A percentile compares a stretch with the other conserved stretches of the same genome.
Conservation (phyloP, 2,329 filamentous ascomycete species). For the Microsporum audouinii region DNA sequence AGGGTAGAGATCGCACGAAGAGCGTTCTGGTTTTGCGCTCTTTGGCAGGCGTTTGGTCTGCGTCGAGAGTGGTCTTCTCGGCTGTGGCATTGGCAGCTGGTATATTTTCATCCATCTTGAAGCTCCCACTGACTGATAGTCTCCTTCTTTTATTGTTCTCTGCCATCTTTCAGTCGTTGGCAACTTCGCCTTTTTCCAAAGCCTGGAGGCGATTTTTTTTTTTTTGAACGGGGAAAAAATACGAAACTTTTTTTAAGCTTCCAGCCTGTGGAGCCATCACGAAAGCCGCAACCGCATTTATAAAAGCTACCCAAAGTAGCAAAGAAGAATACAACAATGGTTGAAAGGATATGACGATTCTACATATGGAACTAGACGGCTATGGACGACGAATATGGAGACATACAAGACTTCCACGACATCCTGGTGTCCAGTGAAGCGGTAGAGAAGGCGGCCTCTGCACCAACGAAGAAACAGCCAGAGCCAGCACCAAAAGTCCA, state of each 20-base stretch:
- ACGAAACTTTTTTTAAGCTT: background rate
- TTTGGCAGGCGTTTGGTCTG: conserved; percentile 13
- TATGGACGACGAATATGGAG: conserved; percentile 40
- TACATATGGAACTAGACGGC: background rate
- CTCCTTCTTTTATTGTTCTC: conserved; percentile 29
- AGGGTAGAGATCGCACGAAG: conserved; percentile 79
- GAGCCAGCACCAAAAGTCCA: conserved; percentile 48
- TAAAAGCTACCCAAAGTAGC: background rate
- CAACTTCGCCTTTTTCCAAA: background rate
- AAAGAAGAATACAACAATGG: background rate
- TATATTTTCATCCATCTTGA: conserved; percentile 13
- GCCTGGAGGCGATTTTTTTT: background rate
- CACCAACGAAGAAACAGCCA: conserved; percentile 16
- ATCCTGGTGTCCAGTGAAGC: background rate
- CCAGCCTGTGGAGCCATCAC: background rate
- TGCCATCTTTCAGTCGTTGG: conserved; percentile 18
- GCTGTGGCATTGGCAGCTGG: conserved; percentile 4
- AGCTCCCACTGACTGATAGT: conserved; percentile 21
- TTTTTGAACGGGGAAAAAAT: background rate
- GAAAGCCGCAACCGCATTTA: background rate
- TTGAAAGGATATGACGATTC: background rate
- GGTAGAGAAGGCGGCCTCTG: conserved; percentile 20
- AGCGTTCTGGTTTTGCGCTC: conserved; percentile 49
- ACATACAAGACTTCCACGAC: conserved; percentile 22
- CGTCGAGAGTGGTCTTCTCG: conserved; percentile 17